phyloP scores from a whole-genome alignment of 169 alveolate genomes.

The Babesia microti region DNA sequence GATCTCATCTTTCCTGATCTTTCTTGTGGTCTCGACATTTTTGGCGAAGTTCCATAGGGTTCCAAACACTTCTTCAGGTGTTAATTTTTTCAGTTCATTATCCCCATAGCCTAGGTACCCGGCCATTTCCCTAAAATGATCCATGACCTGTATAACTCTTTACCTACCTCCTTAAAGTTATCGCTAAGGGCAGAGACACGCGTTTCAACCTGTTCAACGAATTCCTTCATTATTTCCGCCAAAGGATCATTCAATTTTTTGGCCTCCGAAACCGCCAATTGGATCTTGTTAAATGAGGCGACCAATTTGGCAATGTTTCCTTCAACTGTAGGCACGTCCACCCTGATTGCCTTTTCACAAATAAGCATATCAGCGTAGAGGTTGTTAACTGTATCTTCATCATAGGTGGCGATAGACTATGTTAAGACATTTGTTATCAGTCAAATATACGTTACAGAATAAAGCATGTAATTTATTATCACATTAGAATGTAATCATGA shows the following conservation, averaged over 20 bases:
- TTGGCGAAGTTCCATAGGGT: conserved; percentile 68
- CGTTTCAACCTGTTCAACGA: conserved; percentile 19
- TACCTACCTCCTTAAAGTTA: no score
- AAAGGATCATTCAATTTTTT: conserved; percentile 46
- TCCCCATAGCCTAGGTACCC: conserved; percentile 70
- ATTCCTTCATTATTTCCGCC: conserved; percentile 39
- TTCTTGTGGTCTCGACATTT: conserved; percentile 63
- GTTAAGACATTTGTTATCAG: neutral
- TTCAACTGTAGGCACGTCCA: conserved; percentile 36
- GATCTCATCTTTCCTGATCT: conserved; percentile 59
- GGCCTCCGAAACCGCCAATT: conserved; percentile 36
- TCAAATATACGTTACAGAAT: neutral
- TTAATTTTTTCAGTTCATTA: conserved; percentile 67
- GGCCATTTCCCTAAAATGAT: conserved; percentile 56
- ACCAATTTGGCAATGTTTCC: conserved; percentile 26
- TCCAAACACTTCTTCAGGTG: conserved; percentile 69
- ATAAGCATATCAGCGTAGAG: conserved; percentile 23
- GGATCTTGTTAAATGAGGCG: conserved; percentile 14
- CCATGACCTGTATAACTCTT: conserved; percentile 56
- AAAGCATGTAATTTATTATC: neutral
- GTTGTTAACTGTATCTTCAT: neutral
- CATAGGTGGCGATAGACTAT: neutral
- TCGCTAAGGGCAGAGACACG: no score
- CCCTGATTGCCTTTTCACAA: conserved; percentile 35
- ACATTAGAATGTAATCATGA: neutral